Conservation (phyloP, 1,284 basidiomycete genomes). For the Ceratobasidium sp. region DNA sequence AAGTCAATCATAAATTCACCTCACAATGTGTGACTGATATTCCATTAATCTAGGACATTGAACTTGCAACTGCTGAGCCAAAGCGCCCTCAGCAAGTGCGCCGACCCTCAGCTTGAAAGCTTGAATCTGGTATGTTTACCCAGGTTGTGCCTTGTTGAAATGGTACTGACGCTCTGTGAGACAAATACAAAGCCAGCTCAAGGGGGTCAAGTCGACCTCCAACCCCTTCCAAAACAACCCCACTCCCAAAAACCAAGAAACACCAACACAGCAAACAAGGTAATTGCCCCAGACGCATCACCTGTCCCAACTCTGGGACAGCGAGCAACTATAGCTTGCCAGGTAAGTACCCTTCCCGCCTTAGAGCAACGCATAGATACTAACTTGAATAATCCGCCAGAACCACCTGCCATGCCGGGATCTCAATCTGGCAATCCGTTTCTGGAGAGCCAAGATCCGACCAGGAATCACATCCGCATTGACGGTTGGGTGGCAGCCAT, state of each 20-base stretch:
- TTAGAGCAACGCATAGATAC: too few relatives aligned
- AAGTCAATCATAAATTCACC: neutral
- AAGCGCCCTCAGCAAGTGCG: neutral
- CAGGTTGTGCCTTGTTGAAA: neutral
- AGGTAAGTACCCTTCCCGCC: neutral
- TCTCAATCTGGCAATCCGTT: neutral
- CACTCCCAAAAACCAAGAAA: neutral
- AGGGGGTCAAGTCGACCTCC: neutral
- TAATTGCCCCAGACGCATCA: neutral
- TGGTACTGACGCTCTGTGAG: neutral
- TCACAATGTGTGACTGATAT: neutral
- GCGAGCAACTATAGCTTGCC: conserved; percentile 9
- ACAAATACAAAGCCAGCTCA: neutral
- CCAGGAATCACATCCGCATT: neutral
- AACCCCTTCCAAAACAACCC: neutral
- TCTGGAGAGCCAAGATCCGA: neutral
- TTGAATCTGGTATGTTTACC: conserved; percentile 8
- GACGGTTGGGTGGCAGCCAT: neutral
- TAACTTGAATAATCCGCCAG: neutral
- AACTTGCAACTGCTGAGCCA: neutral
- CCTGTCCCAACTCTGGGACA: neutral
- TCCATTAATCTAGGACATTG: neutral
- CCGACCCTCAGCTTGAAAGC: conserved; percentile 1
- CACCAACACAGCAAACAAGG: neutral
- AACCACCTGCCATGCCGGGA: neutral